Base-by-base conservation (phyloP, 2,329 filamentous ascomycete genomes). In the Ophiostoma novo-ulmi region DNA sequence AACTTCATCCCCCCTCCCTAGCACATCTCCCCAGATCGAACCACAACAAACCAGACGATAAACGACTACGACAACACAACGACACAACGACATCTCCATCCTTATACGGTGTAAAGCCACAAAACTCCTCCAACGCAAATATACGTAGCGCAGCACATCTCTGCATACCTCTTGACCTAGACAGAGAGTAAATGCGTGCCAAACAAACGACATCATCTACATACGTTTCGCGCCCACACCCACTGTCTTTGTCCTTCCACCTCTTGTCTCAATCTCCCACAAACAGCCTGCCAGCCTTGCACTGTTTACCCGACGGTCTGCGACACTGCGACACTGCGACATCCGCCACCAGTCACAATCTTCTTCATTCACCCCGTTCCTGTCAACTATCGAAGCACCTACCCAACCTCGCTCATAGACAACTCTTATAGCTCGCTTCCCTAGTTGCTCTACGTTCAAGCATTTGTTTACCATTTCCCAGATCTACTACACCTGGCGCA, bases 191-290 rank as follows among this genome's bases (percentile, higher is more conserved):
- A 14, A 22, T 58, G 22, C 6, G 5, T 8, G 5, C 22, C 58
- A 63, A 36, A 31, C 26, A 35, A 26, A 20, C 52, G 11, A 4
- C n/a, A 31, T 35, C 58, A 22, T 26, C 26, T 35, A 48, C 44
- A 48, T 10, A 58, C 52, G 52, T 17, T 17, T n/a, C 52, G 31
- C 44, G 58, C 26, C 52, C 58, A 8, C 58, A 36, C 13, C 13
- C 22, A 63, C 26, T 65, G 61, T 38, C 61, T 65, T 39, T 65
- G 63, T 39, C 63, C 63, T 39, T 39, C 36, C 10, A 39, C 61
- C 20, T 65, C 20, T 65, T 65, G 61, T 64, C 31, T 64, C 63
- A n/a, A 22, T 64, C 35, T 38, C 35, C 61, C 61, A 63, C 26
- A 63, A 64, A 64, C 61, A 64, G 17, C 35, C 35, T 35, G 35